Evolutionary conservation across 805 yeast genomes (phyloP).

Genomic region (Candida easanensis): DNA sequence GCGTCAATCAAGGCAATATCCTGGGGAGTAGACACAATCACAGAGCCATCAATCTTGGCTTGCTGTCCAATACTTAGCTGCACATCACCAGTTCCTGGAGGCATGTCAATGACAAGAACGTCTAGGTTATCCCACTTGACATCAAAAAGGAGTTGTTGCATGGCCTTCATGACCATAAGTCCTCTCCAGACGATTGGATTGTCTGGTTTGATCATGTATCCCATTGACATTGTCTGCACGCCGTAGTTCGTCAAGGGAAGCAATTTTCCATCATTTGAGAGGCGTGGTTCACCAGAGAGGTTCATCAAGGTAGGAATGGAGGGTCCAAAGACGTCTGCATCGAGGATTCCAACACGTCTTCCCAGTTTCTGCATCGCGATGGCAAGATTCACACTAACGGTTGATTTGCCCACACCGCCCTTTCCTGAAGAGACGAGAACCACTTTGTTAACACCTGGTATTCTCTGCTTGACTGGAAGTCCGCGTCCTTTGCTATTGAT

Average conservation of each 20-base stretch:
- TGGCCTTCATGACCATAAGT: constrained; percentile 79
- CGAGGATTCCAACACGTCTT: constrained; percentile 63
- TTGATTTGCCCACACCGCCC: constrained; percentile 90
- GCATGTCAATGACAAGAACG: constrained; percentile 75
- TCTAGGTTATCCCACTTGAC: constrained; percentile 74
- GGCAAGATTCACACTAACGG: constrained; percentile 65
- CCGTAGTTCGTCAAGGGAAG: constrained; percentile 74
- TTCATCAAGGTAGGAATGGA: constrained; percentile 71
- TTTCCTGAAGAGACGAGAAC: constrained; percentile 71
- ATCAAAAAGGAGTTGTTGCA: constrained; percentile 80
- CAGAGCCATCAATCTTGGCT: constrained; percentile 72
- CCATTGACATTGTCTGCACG: constrained; percentile 85
- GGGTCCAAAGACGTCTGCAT: constrained; percentile 85
- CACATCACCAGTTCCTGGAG: constrained; percentile 90
- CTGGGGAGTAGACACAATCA: constrained; percentile 83
- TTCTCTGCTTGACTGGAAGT: constrained; percentile 50
- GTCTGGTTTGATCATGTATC: constrained; percentile 64
- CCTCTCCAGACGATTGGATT: constrained; percentile 86
- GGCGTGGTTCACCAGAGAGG: constrained; percentile 67
- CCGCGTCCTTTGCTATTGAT: constrained; percentile 41
- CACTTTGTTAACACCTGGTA: constrained; percentile 61
- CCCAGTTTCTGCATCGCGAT: constrained; percentile 53
- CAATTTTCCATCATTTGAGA: constrained; percentile 49
- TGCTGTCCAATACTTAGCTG: constrained; percentile 82
- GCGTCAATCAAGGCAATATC: constrained; percentile 82